Conservation (phyloP, 768 basidiomycete species). For the Trametes gibbosa region DNA sequence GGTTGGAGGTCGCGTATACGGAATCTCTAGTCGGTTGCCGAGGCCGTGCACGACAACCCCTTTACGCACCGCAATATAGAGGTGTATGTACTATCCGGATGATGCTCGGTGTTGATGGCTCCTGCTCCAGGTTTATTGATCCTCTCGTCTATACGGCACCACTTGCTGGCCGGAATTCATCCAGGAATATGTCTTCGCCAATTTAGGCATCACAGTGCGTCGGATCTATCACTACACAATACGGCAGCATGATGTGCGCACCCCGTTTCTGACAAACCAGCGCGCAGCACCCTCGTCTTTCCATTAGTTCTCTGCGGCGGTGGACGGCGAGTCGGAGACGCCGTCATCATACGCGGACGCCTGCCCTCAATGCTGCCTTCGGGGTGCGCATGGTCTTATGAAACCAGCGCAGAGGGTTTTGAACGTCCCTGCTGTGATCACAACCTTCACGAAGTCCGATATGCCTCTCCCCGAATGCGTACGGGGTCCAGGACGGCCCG, state of each 20-base stretch:
- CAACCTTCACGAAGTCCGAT: constrained; percentile 6
- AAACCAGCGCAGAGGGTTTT: neutral
- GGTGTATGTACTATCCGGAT: constrained; percentile 12
- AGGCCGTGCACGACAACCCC: neutral
- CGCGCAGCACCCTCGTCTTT: neutral
- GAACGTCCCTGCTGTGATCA: neutral
- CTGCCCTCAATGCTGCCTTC: neutral
- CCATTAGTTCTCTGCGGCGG: neutral
- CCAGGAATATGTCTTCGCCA: neutral
- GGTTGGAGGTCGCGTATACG: neutral
- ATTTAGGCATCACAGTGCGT: neutral
- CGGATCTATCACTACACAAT: neutral
- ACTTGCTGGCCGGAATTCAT: neutral
- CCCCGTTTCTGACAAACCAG: neutral
- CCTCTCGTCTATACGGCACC: neutral
- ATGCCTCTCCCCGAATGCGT: neutral
- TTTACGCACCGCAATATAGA: constrained; percentile 9
- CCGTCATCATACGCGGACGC: neutral
- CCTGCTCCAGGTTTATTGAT: constrained; percentile 4
- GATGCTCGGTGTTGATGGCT: constrained; percentile 8
- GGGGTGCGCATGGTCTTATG: neutral
- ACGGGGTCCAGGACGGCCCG: neutral
- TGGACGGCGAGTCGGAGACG: neutral
- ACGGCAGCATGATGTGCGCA: constrained; percentile 1
- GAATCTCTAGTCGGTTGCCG: constrained; percentile 5